Base-by-base conservation (phyloP, 805 yeast genomes). In the Spathaspora passalidarum region DNA sequence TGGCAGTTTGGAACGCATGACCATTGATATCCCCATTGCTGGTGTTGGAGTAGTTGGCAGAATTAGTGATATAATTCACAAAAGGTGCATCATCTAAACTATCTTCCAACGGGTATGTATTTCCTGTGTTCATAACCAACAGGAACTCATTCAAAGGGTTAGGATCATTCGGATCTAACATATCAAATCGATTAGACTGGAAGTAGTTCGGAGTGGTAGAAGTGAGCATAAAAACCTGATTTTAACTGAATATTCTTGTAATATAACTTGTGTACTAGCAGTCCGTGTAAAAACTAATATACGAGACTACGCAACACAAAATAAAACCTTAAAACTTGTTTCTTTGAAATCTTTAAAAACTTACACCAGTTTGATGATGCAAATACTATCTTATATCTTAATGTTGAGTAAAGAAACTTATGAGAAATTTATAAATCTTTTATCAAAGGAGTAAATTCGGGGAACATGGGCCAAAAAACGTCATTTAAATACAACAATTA, bases 111-210 rank as follows among this genome's bases (percentile, higher is more conserved):
- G 22, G 21, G 16, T 39, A 39, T 32, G 19, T 17, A 29, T 21
- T 38, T 16, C 35, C 34, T 19, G 37, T 20, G 17, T 36, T 23
- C 20, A 40, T 40, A 10, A 39, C 22, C n/a, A 42, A 42, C 17
- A 49, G 53, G 40, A 45, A 53, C 13, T 53, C 55, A 40, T 42
- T 51, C 39, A 43, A 26, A 19, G 44, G 54, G 42, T 37, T 43
- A 32, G 50, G 37, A 26, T 53, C 56, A 35, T 52, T 45, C 14
- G 54, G 55, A 39, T 54, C 60, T 40, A 53, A 46, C 57, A 53
- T 55, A 37, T 50, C 56, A 44, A 50, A 45, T 37, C 53, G 53
- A 38, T 40, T 50, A 20, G 46, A 42, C 16, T 42, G 46, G 25
- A 43, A 18, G 14, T 40, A 42, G 32, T 29, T 47, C 14, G 54